These are phyloP conservation scores for Thuidium tamariscinum DNA, from an alignment of 225 moss, liverwort and hornwort genomes.

Conservation along the genomic window DNA sequence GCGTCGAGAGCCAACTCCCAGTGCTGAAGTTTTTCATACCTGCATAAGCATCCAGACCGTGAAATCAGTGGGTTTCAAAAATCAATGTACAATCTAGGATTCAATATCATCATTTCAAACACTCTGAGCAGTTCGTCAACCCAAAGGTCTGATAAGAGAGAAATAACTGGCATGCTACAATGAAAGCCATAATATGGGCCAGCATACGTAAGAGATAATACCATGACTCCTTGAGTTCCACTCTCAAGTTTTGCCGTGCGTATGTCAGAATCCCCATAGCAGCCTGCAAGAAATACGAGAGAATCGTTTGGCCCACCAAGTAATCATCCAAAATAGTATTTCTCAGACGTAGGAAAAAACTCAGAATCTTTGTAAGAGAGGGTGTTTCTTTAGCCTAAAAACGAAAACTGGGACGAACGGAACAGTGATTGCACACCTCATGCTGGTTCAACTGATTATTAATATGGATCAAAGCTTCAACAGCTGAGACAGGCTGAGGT, in stretches of 20 bases:
- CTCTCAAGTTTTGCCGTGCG: slow-evolving; percentile 62
- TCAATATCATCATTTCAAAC: neutral
- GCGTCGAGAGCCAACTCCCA: slow-evolving; percentile 85
- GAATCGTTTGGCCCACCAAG: neutral
- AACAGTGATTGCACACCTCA: slow-evolving; percentile 41
- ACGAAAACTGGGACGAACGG: neutral
- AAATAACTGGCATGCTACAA: neutral
- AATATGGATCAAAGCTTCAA: slow-evolving; percentile 94
- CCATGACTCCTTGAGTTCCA: slow-evolving; percentile 93
- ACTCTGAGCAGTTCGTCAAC: neutral
- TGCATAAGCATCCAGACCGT: slow-evolving; percentile 6
- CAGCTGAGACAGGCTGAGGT: slow-evolving; percentile 69
- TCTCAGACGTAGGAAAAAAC: neutral
- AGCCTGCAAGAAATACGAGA: slow-evolving; percentile 43
- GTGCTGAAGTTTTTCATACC: slow-evolving; percentile 97
- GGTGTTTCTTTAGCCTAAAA: neutral
- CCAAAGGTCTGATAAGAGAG: neutral
- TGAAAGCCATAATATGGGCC: neutral
- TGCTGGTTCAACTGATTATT: slow-evolving; percentile 98
- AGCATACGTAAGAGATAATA: neutral
- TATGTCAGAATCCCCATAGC: slow-evolving; percentile 91
- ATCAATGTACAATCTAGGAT: neutral
- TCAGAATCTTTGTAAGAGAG: neutral
- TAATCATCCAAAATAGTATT: neutral
- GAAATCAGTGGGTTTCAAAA: neutral